Evolutionary conservation across 805 yeast species (phyloP), one percentile per base, ranked within the genome.

Genomic region (Wickerhamiella spandovensis): DNA sequence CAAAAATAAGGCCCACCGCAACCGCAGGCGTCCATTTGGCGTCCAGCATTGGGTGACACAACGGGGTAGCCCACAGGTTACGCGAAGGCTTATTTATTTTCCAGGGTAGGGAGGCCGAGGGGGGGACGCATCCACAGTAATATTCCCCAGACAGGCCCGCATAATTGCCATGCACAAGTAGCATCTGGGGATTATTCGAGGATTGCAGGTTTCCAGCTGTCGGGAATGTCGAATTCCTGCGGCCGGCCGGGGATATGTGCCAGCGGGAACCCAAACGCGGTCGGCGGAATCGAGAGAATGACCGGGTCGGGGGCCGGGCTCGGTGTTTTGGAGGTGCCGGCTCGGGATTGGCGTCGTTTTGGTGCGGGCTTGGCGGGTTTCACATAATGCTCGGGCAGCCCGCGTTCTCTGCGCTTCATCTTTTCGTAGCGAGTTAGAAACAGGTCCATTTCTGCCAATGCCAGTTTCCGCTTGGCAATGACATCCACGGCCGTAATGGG

Each of bases 401-500:
- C 24, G 51, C 58, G 42, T 38, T 48, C 51, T 21, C 44, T 23
- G 24, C 25, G 46, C 32, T 51, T 51, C 42, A 46, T 47, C 17
- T 50, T 53, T 5, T 54, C 54, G 41, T 48, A 58, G 38, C 54
- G 54, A 8, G 6, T 24, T 37, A 72, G 56, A 59, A 69, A 65
- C 7, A 51, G 49, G n/a, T 54, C 55, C 24, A 72, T 67, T 53
- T 78, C 83, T 13, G 64, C 61, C 1, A 76, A 61, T 1, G 89
- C 81, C 37, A 77, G 61, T 13, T 63, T 64, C 30, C 75, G 69
- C 60, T 84, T 84, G 22, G 60, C 54, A 17, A 64, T 62, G 52
- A 81, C 55, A 59, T 84, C 92, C 5, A 66, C 61, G 2, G 53
- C 58, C 59, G 83, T 78, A 5, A 60, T 59, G 1, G 64, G 52